These are phyloP conservation scores for Dictyostelium intermedium DNA, from an alignment of 78 protist species.

Conservation along the genomic window DNA sequence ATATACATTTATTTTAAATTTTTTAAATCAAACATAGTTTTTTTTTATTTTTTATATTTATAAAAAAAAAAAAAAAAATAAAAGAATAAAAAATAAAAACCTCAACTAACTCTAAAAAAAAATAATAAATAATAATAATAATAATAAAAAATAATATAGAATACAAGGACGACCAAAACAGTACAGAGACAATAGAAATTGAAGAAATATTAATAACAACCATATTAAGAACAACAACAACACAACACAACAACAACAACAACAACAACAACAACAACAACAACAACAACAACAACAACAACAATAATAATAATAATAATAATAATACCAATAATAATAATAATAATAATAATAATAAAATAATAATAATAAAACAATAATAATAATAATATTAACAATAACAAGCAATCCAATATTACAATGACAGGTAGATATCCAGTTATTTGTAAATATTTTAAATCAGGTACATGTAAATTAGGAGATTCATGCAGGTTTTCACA, in stretches of 20 bases:
- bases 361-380: background rate
- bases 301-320: too few relatives aligned
- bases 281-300: too few relatives aligned
- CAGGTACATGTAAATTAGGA: conserved; percentile 79
- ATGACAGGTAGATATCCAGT: conserved; percentile 55
- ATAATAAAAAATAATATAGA: background rate
- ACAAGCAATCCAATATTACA: background rate
- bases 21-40: background rate
- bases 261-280: too few relatives aligned
- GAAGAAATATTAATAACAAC: too few relatives aligned
- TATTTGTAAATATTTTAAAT: conserved; percentile 73
- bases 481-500: conserved; percentile 78
- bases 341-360: background rate
- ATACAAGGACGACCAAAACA: too few relatives aligned
- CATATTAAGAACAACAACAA: too few relatives aligned
- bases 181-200: too few relatives aligned
- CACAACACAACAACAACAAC: too few relatives aligned
- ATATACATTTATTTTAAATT: background rate
- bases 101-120: background rate
- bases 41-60: background rate
- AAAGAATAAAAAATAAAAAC: too few relatives aligned
- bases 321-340: background rate
- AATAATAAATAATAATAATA: background rate
- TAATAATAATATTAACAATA: background rate
- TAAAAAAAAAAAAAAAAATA: too few relatives aligned